These are phyloP conservation scores for Pseudogymnoascus sp. DNA, from an alignment of 2,329 filamentous ascomycete genomes.

Conservation along the genomic window DNA sequence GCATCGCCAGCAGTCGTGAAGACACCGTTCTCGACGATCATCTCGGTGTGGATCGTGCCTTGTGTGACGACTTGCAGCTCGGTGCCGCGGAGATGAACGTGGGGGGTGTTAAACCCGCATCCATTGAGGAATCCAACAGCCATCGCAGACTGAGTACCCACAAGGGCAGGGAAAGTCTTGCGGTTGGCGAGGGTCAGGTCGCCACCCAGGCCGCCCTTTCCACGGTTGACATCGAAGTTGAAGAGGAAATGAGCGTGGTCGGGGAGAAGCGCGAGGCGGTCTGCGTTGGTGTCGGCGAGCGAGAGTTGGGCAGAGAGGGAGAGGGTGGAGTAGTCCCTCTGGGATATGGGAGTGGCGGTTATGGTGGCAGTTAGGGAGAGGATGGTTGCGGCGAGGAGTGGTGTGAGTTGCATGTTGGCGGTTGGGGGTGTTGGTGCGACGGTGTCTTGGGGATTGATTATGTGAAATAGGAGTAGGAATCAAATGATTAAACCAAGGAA, in stretches of 20 bases:
- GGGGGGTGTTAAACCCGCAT: conserved; percentile 50
- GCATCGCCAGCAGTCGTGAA: conserved; percentile 25
- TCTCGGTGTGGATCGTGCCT: conserved; percentile 42
- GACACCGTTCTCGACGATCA: conserved; percentile 46
- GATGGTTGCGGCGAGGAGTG: conserved; percentile 30
- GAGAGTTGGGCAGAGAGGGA: conserved; percentile 20
- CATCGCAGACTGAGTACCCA: conserved; percentile 42
- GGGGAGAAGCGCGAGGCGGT: conserved; percentile 36
- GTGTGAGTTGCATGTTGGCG: conserved; percentile 31
- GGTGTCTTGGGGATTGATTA: background rate
- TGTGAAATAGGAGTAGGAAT: background rate
- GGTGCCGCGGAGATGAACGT: conserved; percentile 45
- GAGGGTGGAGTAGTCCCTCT: conserved; percentile 5
- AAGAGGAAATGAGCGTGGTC: conserved; percentile 41
- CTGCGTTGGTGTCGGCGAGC: conserved; percentile 32
- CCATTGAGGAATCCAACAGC: conserved; percentile 43
- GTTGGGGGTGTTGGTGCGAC: conserved; percentile 10
- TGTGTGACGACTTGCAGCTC: conserved; percentile 45
- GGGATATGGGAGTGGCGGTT: conserved; percentile 21
- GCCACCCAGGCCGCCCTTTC: conserved; percentile 36
- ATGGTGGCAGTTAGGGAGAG: conserved; percentile 33
- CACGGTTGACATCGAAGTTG: conserved; percentile 36
- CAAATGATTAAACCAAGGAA: conserved; percentile 10
- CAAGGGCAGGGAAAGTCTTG: conserved; percentile 48
- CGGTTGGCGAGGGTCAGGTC: conserved; percentile 45